These are phyloP conservation scores for Coemansia umbellata DNA, from an alignment of 192 early-diverging fungal species.

Conservation along the genomic window DNA sequence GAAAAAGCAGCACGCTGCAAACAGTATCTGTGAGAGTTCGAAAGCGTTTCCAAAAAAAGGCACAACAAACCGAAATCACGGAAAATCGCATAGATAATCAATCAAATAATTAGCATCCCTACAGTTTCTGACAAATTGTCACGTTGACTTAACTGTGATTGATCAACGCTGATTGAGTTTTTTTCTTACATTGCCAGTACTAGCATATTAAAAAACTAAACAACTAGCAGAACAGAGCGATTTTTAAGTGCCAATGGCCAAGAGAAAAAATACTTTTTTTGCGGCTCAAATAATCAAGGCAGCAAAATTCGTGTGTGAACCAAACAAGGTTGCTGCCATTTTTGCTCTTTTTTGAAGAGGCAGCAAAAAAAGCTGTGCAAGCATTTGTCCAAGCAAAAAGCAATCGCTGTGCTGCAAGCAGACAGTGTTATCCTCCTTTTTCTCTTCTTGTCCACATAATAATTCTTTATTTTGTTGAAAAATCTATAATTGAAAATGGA, in stretches of 20 bases:
- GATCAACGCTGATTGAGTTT: slow-evolving; percentile 7
- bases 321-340: too few relatives aligned
- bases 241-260: neutral
- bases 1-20: too few relatives aligned
- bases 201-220: neutral
- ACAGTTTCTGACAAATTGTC: slow-evolving; percentile 9
- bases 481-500: slow-evolving; percentile 35
- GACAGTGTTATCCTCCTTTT: slow-evolving; percentile 20
- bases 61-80: too few relatives aligned
- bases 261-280: neutral
- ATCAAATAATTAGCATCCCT: slow-evolving; percentile 1
- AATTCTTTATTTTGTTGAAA: slow-evolving; percentile 9
- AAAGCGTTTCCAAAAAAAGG: too few relatives aligned
- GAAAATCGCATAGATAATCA: too few relatives aligned
- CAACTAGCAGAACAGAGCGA: neutral
- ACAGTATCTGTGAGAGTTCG: too few relatives aligned
- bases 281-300: neutral
- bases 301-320: too few relatives aligned
- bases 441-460: slow-evolving; percentile 24
- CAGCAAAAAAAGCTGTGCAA: too few relatives aligned
- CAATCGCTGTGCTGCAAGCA: neutral
- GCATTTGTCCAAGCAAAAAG: too few relatives aligned
- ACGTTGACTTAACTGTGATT: slow-evolving; percentile 5
- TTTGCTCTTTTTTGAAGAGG: neutral
- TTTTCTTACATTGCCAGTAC: slow-evolving; percentile 8